Percentiles rank a stretch among this genome's conserved stretches.
These are phyloP conservation scores for Kwoniella botswanensis DNA, from an alignment of 768 basidiomycete genomes.

Conservation along the genomic window DNA sequence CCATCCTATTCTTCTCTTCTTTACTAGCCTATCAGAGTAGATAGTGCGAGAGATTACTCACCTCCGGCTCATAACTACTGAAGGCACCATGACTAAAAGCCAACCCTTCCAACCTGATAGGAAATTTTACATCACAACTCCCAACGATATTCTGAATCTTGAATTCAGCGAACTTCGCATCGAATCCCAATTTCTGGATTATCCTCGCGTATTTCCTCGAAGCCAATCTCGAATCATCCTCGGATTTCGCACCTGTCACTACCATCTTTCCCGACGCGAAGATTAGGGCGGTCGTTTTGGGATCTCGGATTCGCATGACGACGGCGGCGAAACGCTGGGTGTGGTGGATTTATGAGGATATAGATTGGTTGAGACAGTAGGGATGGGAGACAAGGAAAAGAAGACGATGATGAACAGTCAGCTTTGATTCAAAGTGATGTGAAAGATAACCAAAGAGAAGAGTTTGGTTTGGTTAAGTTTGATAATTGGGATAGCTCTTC, in stretches of 20 bases:
- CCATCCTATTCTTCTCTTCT: not conserved
- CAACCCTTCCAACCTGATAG: conserved; percentile 94
- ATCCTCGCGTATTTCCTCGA: conserved; percentile 99
- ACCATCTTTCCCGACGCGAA: conserved; percentile 99
- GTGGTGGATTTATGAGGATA: conserved; percentile 57
- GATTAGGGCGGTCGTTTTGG: conserved; percentile 98
- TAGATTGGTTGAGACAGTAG: not conserved
- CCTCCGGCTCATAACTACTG: conserved; percentile 97
- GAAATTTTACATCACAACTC: conserved; percentile 97
- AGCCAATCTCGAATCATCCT: conserved; percentile 94
- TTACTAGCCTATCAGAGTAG: too few species aligned
- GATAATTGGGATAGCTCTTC: not conserved
- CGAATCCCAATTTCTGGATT: conserved; percentile 98
- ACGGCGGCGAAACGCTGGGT: conserved; percentile 99
- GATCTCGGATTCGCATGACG: conserved; percentile 99
- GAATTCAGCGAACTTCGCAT: conserved; percentile 98
- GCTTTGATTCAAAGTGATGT: not conserved
- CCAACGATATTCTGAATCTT: conserved; percentile 99
- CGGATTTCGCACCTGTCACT: conserved; percentile 98
- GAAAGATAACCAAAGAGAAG: not conserved
- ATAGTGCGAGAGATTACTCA: conserved; percentile 58
- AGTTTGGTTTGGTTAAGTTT: not conserved
- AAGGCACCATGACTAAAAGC: conserved; percentile 98
- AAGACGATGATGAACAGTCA: not conserved
- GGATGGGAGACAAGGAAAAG: not conserved